Percentiles rank a stretch among this genome's conserved stretches.
Evolutionary conservation across 2,329 filamentous ascomycete species (phyloP).

Genomic region (Monosporascus cannonballus): DNA sequence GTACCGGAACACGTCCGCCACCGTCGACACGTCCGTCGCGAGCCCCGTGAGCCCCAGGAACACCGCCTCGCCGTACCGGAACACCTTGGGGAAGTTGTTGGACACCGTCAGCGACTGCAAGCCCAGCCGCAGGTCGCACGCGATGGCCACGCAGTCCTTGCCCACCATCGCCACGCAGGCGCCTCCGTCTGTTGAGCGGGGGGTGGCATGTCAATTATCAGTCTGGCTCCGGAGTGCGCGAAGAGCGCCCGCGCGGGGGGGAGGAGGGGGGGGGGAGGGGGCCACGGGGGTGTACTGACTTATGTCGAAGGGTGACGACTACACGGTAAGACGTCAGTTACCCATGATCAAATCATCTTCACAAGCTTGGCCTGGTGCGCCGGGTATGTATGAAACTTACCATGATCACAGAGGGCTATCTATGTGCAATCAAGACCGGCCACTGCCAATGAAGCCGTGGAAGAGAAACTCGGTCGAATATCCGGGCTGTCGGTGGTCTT

Average conservation of each 20-base stretch:
- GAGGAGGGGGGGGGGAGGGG: constrained; percentile 7
- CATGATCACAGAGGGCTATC: constrained; percentile 13
- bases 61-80: constrained; percentile 82
- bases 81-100: constrained; percentile 99
- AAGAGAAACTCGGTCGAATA: constrained; percentile 3
- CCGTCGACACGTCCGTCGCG: constrained; percentile 90
- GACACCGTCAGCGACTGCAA: constrained; percentile 95
- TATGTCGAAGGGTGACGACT: constrained; percentile 94
- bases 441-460: constrained; percentile 6
- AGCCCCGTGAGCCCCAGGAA: constrained; percentile 95
- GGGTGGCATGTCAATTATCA: neutral
- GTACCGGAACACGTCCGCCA: constrained; percentile 96
- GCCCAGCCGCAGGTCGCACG: constrained; percentile 95
- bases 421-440: too few species aligned
- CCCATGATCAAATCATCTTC: constrained; percentile 20
- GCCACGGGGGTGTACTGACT: constrained; percentile 50
- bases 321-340: constrained; percentile 21
- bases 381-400: constrained; percentile 21
- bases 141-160: constrained; percentile 99
- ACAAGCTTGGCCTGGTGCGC: constrained; percentile 5
- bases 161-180: constrained; percentile 98
- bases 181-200: constrained; percentile 59
- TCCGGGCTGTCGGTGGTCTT: neutral
- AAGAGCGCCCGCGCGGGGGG: constrained; percentile 6
- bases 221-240: constrained; percentile 3